These are phyloP conservation scores for Silene conica DNA, from an alignment of 148 eudicot genomes.

Conservation along the genomic window DNA sequence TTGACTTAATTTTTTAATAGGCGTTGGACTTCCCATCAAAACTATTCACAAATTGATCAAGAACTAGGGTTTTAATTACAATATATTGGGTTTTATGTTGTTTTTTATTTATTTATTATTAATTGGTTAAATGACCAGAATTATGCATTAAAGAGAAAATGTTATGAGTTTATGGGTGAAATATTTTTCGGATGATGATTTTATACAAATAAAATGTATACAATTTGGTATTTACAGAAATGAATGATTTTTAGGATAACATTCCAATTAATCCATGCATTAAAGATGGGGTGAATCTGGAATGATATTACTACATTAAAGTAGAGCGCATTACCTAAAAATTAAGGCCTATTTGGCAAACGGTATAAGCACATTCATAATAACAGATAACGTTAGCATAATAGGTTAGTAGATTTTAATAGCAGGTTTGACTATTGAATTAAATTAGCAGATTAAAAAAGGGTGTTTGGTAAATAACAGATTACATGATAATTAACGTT, in stretches of 20 bases:
- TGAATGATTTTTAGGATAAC: conserved; percentile 7
- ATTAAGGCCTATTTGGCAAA: too few relatives aligned
- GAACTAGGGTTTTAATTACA: not conserved
- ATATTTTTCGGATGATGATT: not conserved
- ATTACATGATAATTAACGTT: too few relatives aligned
- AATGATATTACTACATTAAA: not conserved
- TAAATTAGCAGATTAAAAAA: too few relatives aligned
- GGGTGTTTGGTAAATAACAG: too few relatives aligned
- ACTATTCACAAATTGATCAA: not conserved
- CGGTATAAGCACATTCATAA: too few relatives aligned
- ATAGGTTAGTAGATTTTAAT: too few relatives aligned
- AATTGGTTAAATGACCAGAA: too few relatives aligned
- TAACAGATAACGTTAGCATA: too few relatives aligned
- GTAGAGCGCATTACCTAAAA: not conserved
- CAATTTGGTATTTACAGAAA: not conserved
- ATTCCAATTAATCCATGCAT: not conserved
- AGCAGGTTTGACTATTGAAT: too few relatives aligned
- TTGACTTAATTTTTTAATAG: conserved; percentile 34
- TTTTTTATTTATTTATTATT: not conserved
- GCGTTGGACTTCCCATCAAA: conserved; percentile 51
- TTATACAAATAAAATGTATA: not conserved
- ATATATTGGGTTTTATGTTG: not conserved
- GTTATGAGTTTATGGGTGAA: conserved; percentile 5
- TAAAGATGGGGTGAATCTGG: conserved; percentile 4
- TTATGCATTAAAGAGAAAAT: not conserved